Base-by-base conservation (phyloP, 148 eudicot genomes). In the Amaranthus cruentus region DNA sequence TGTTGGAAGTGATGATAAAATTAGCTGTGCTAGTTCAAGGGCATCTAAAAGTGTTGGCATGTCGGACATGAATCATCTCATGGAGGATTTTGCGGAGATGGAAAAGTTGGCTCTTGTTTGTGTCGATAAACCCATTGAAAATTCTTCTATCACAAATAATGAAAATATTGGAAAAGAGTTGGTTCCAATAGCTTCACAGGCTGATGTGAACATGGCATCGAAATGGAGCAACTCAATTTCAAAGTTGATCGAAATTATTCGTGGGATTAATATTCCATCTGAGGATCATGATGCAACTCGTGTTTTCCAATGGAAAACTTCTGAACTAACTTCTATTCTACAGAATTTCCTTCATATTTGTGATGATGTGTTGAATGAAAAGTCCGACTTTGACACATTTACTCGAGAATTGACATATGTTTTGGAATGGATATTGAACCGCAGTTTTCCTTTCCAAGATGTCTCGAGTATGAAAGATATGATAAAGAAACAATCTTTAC, bases 51-150 rank as follows among this genome's bases (percentile, higher is more conserved):
- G 85, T 69, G 83, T 80, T 59, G 91, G 83, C 64, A 73, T 79
- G 79, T 84, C 91, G 49, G 97, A 87, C 65, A 88, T 88, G 6
- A 83, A 83, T 90, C 83, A 84, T 86, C 77, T 91, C 72, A 91
- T 95, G 98, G 98, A 91, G 83, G 98, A 95, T 70, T 95, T 95
- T 75, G 91, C 78, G 47, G 98, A 95, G 83, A 95, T 95, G 97
- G 98, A 95, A 83, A 95, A 91, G 77, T 71, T 91, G 75, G 97
- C 97, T 9, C 72, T 90, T n/a, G 89, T 83, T 54, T 82, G 90
- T 58, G 70, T 76, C 55, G 93, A 88, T 51, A 87, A 85, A 68
- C 84, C 88, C 47, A 4, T 66, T 49, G 88, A 77, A 82, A 81
- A 54, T 72, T 50, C 78, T 12, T 62, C 77, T 67, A 52, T 57